Percentiles rank a stretch among this genome's conserved stretches.
phyloP scores from a whole-genome alignment of 345 rosid species.

The Crucihimalaya himalaica region DNA sequence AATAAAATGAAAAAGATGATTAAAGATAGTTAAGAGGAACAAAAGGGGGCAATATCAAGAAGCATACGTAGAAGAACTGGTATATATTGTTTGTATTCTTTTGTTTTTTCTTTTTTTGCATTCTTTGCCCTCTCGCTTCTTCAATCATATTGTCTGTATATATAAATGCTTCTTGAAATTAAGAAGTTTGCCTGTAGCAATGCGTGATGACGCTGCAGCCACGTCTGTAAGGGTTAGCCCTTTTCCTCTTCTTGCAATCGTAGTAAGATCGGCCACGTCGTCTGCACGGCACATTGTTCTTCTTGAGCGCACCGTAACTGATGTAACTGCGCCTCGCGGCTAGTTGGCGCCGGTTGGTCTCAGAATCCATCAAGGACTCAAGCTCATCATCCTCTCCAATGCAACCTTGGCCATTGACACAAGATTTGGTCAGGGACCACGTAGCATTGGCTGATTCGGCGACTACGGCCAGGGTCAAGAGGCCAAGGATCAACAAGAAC shows the following conservation, averaged over 20 bases:
- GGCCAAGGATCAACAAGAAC: conserved; percentile 39
- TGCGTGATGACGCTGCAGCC: conserved; percentile 57
- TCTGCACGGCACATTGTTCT: conserved; percentile 47
- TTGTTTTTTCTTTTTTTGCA: not conserved
- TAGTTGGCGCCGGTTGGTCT: conserved; percentile 41
- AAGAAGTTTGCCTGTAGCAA: conserved; percentile 44
- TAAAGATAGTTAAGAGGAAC: conserved; percentile 7
- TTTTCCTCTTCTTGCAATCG: conserved; percentile 40
- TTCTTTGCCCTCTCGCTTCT: conserved; percentile 27
- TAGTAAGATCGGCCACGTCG: conserved; percentile 56
- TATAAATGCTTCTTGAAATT: conserved; percentile 19
- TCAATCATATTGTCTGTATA: conserved; percentile 26
- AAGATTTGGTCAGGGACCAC: conserved; percentile 32
- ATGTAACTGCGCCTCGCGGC: conserved; percentile 40
- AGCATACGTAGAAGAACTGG: conserved; percentile 21
- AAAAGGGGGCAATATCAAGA: conserved; percentile 14
- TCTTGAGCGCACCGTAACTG: conserved; percentile 49
- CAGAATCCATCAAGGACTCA: conserved; percentile 48
- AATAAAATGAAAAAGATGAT: conserved; percentile 16
- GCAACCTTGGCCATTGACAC: conserved; percentile 42
- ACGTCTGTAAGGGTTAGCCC: conserved; percentile 56
- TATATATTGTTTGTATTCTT: not conserved
- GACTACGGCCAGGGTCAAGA: conserved; percentile 38
- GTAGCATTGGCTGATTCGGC: conserved; percentile 38
- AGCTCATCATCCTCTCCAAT: conserved; percentile 40